Percentiles rank a stretch among this genome's conserved stretches.
Conservation (phyloP, 805 yeast genomes). For the Lachancea waltii region DNA sequence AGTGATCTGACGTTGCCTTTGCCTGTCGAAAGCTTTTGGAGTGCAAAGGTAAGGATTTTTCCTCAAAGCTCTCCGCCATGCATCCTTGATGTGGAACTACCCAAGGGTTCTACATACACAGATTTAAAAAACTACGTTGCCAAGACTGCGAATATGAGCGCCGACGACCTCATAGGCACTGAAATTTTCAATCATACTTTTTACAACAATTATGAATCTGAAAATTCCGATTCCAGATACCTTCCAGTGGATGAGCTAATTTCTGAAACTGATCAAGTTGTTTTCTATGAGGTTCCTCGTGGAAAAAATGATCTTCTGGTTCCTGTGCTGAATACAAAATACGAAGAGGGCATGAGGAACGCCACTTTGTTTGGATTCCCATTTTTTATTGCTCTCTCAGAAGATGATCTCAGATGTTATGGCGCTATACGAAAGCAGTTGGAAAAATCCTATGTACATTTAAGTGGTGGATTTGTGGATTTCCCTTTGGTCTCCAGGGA, state of each 20-base stretch:
- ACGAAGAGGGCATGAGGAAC: slow-evolving; percentile 35
- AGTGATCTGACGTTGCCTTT: slow-evolving; percentile 85
- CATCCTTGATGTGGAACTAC: slow-evolving; percentile 63
- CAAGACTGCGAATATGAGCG: slow-evolving; percentile 34
- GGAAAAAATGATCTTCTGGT: slow-evolving; percentile 44
- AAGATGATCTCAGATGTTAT: slow-evolving; percentile 48
- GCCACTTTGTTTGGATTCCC: slow-evolving; percentile 67
- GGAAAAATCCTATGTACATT: slow-evolving; percentile 41
- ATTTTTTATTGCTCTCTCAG: slow-evolving; percentile 53
- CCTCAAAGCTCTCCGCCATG: slow-evolving; percentile 48
- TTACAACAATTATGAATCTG: slow-evolving; percentile 60
- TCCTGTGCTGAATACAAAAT: slow-evolving; percentile 51
- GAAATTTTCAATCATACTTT: slow-evolving; percentile 65
- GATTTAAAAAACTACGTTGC: slow-evolving; percentile 61
- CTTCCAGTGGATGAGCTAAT: slow-evolving; percentile 66
- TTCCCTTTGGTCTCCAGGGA: slow-evolving; percentile 30
- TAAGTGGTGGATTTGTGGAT: slow-evolving; percentile 38
- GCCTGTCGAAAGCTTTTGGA: slow-evolving; percentile 73
- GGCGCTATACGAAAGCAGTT: slow-evolving; percentile 53
- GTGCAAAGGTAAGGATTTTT: slow-evolving; percentile 53
- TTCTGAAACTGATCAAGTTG: slow-evolving; percentile 51
- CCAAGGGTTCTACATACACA: slow-evolving; percentile 54
- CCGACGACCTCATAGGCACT: slow-evolving; percentile 41
- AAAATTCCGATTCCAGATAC: slow-evolving; percentile 45
- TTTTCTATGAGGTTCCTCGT: slow-evolving; percentile 52